Evolutionary conservation across 2,329 filamentous ascomycete species (phyloP).

Genomic region (Penicillium polonicum): DNA sequence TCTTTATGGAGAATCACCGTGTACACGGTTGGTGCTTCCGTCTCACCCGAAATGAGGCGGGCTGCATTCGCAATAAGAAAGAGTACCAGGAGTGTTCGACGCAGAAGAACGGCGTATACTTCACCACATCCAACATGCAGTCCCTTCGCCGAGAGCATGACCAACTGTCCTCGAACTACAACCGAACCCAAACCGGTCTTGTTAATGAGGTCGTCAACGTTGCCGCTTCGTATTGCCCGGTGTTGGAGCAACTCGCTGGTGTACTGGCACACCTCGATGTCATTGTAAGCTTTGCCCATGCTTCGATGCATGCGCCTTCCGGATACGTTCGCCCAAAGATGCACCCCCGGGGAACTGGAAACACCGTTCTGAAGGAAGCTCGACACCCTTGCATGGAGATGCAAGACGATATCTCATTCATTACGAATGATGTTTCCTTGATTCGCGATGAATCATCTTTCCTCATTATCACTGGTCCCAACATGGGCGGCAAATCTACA

Average conservation of each 20-base stretch:
- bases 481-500: constrained; percentile 98
- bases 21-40: constrained; percentile 97
- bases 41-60: constrained; percentile 83
- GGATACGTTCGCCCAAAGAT: constrained; percentile 90
- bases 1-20: constrained; percentile 94
- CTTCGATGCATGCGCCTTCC: constrained; percentile 86
- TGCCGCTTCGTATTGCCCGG: constrained; percentile 89
- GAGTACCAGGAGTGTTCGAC: constrained; percentile 93
- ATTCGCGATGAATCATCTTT: constrained; percentile 79
- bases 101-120: constrained; percentile 98
- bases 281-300: constrained; percentile 89
- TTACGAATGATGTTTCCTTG: constrained; percentile 92
- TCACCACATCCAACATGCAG: constrained; percentile 82
- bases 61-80: constrained; percentile 87
- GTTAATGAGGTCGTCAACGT: constrained; percentile 92
- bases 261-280: constrained; percentile 93
- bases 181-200: constrained; percentile 85
- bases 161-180: constrained; percentile 90
- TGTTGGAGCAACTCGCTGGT: constrained; percentile 83
- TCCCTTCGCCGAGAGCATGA: constrained; percentile 85
- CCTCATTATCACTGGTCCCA: constrained; percentile 93
- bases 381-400: constrained; percentile 98
- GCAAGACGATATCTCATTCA: constrained; percentile 98
- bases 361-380: constrained; percentile 86
- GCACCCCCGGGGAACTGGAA: constrained; percentile 80